phyloP scores from a whole-genome alignment of 192 early-diverging fungal species.

The Paraglomus brasilianum region DNA sequence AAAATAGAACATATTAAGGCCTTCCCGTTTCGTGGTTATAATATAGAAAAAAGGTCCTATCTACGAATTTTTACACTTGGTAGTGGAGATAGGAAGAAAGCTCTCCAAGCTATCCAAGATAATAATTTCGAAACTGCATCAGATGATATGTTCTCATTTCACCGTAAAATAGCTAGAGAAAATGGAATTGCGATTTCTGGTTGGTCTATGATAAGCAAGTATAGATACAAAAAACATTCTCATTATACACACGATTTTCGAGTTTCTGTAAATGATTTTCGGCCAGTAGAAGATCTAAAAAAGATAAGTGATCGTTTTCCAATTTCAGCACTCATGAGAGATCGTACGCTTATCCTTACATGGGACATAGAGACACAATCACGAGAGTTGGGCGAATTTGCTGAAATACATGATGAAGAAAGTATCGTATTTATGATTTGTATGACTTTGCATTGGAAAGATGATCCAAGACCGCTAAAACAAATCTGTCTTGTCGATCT shows the following conservation, averaged over 20 bases:
- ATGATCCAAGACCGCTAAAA: background rate
- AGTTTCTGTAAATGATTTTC: slow-evolving; percentile 12
- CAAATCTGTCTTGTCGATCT: slow-evolving; percentile 14
- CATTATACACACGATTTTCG: slow-evolving; percentile 1
- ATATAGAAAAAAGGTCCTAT: slow-evolving; percentile 23
- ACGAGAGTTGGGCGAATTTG: background rate
- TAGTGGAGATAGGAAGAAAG: slow-evolving; percentile 15
- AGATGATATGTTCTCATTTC: slow-evolving; percentile 4
- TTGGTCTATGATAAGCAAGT: slow-evolving; percentile 6
- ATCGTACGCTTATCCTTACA: slow-evolving; percentile 14
- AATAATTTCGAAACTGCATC: slow-evolving; percentile 17
- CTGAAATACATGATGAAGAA: background rate
- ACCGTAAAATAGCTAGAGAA: slow-evolving; percentile 9
- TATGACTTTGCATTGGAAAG: slow-evolving; percentile 16
- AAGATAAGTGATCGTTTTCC: background rate
- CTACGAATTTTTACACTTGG: slow-evolving; percentile 6
- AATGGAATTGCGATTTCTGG: background rate
- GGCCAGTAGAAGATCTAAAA: background rate
- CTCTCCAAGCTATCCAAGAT: background rate
- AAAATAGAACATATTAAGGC: slow-evolving; percentile 10
- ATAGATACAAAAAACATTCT: slow-evolving; percentile 15
- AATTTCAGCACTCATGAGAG: slow-evolving; percentile 2
- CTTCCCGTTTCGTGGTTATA: background rate
- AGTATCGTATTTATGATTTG: slow-evolving; percentile 18
- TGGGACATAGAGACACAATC: background rate